Evolutionary conservation across 345 rosid species (phyloP).

Genomic region (Pugionium dolabratum): DNA sequence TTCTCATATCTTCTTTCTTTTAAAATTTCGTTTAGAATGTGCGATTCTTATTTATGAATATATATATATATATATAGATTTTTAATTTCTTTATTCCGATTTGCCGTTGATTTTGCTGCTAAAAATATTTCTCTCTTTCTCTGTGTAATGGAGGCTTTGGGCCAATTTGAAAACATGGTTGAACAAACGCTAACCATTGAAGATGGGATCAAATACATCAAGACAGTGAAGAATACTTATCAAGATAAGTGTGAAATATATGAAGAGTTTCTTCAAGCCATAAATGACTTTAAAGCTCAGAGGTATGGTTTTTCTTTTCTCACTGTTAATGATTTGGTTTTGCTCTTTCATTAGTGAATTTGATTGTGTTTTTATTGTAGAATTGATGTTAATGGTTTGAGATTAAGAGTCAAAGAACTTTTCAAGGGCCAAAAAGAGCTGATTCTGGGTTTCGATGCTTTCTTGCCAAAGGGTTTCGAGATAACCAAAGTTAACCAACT

Average conservation of each 20-base stretch:
- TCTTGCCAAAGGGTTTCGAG: conserved; percentile 94
- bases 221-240: conserved; percentile 83
- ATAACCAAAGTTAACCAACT: conserved; percentile 73
- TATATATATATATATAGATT: no score
- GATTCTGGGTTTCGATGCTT: conserved; percentile 92
- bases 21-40: no score
- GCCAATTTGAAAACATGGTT: conserved; percentile 54
- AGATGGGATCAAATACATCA: conserved; percentile 90
- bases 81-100: no score
- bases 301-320: conserved; percentile 46
- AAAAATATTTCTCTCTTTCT: not conserved
- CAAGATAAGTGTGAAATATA: conserved; percentile 85
- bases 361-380: conserved; percentile 44
- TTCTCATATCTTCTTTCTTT: no score
- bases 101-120: no score
- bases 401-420: conserved; percentile 84
- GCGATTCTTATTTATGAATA: no score
- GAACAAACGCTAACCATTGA: conserved; percentile 83
- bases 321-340: not conserved
- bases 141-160: conserved; percentile 49
- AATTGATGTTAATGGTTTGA: conserved; percentile 88
- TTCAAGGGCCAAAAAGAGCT: conserved; percentile 84
- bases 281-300: conserved; percentile 97
- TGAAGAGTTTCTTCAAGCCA: conserved; percentile 90
- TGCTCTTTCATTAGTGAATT: conserved; percentile 4